Conservation (phyloP, 179 eudicot species). For the Amaranthus tricolor region DNA sequence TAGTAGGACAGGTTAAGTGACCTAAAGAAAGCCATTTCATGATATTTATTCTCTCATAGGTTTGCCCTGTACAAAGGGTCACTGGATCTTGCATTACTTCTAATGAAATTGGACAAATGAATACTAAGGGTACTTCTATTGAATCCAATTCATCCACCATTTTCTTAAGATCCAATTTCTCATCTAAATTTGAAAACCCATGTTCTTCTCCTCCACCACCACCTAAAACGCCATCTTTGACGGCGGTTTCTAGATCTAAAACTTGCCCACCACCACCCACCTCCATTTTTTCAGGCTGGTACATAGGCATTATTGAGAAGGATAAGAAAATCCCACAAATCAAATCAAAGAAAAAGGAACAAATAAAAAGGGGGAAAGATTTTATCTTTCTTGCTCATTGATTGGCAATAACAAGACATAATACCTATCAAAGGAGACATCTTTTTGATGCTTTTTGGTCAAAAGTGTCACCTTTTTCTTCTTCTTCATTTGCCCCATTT, state of each 20-base stretch:
- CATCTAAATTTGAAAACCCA: conserved; percentile 1
- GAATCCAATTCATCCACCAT: conserved; percentile 72
- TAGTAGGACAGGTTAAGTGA: conserved; percentile 85
- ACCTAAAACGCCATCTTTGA: conserved; percentile 78
- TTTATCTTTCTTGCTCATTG: too few species aligned
- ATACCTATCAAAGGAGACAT: too few species aligned
- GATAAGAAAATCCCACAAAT: too few species aligned
- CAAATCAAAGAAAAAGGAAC: too few species aligned
- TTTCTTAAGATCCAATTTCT: conserved; percentile 81
- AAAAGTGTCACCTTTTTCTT: too few species aligned
- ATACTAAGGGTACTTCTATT: conserved; percentile 68
- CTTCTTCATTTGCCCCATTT: too few species aligned
- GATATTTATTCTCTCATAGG: conserved; percentile 80
- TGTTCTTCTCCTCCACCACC: conserved; percentile 25
- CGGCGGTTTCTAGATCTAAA: conserved; percentile 83
- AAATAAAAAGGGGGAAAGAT: too few species aligned
- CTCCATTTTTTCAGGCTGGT: conserved; percentile 38
- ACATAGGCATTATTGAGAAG: conserved; percentile 56
- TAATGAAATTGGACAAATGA: conserved; percentile 90
- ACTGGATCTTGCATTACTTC: conserved; percentile 97
- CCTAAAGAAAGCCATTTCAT: conserved; percentile 83
- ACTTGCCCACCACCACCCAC: conserved; percentile 70
- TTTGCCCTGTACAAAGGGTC: conserved; percentile 92
- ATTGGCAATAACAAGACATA: too few species aligned
- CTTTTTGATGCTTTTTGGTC: too few species aligned